These are phyloP conservation scores for Dioscorea dumetorum DNA, from an alignment of 106 monocot genomes.

Conservation along the genomic window DNA sequence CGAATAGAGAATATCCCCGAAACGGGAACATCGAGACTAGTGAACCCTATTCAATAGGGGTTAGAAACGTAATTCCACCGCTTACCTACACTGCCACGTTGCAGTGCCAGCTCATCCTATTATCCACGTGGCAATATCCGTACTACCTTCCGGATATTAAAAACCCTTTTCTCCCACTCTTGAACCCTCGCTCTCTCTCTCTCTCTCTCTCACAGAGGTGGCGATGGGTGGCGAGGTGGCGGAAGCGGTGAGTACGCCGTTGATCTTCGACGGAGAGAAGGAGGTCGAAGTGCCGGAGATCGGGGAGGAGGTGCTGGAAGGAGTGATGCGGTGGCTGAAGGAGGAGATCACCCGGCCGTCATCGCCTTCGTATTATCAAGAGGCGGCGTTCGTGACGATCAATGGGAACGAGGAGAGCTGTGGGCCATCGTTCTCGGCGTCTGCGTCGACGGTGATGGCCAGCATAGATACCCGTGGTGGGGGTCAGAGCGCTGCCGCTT, in stretches of 20 bases:
- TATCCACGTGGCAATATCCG: no score
- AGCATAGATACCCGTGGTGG: slow-evolving; percentile 1
- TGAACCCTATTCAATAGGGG: background rate
- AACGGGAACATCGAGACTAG: background rate
- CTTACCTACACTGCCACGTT: no score
- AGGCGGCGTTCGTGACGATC: slow-evolving; percentile 6
- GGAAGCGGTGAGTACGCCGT: background rate
- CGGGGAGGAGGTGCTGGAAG: slow-evolving; percentile 11
- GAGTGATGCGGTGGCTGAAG: slow-evolving; percentile 7
- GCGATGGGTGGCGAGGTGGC: slow-evolving; percentile 1
- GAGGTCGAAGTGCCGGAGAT: slow-evolving; percentile 10
- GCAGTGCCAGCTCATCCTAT: no score
- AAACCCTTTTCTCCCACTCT: background rate
- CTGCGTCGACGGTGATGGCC: slow-evolving; percentile 10
- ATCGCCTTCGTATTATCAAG: background rate
- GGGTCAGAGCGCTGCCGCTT: background rate
- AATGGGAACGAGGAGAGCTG: slow-evolving; percentile 14
- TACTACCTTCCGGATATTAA: no score
- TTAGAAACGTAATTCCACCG: background rate
- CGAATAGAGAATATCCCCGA: background rate
- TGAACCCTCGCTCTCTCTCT: background rate
- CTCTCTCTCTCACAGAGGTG: background rate
- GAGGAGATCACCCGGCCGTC: slow-evolving; percentile 5
- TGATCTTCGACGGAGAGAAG: background rate
- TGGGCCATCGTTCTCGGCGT: slow-evolving; percentile 9